These are phyloP conservation scores for Helicostylum pulchrum DNA, from an alignment of 192 early-diverging fungal genomes.

Conservation along the genomic window DNA sequence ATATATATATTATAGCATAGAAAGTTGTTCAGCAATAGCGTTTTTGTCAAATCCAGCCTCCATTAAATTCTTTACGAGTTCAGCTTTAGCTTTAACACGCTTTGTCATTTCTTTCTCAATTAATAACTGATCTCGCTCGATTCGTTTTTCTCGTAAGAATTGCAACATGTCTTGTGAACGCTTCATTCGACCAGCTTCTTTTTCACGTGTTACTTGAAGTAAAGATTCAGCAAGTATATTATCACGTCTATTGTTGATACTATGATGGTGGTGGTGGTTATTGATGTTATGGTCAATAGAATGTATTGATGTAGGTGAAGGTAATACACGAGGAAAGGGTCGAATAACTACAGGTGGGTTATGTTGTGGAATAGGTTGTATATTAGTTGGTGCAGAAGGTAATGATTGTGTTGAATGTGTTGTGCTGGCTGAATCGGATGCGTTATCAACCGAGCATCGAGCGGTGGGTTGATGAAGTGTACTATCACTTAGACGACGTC, in stretches of 20 bases:
- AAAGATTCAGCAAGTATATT: conserved; percentile 23
- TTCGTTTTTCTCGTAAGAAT: conserved; percentile 28
- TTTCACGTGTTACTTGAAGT: conserved; percentile 29
- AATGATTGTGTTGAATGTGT: conserved; percentile 10
- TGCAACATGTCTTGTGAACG: conserved; percentile 33
- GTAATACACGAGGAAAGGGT: conserved; percentile 20
- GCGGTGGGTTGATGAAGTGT: neutral
- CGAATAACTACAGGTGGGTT: conserved; percentile 18
- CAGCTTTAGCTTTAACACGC: conserved; percentile 30
- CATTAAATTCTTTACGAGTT: conserved; percentile 28
- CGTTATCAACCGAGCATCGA: neutral
- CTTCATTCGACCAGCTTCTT: conserved; percentile 32
- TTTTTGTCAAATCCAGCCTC: conserved; percentile 31
- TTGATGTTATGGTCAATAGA: neutral
- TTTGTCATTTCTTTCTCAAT: conserved; percentile 30
- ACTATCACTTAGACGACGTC: conserved; percentile 10
- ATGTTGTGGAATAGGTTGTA: conserved; percentile 5
- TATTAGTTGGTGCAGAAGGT: conserved; percentile 1
- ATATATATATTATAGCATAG: conserved; percentile 3
- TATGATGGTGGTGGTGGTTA: neutral
- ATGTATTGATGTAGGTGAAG: neutral
- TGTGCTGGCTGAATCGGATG: conserved; percentile 7
- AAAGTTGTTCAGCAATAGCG: conserved; percentile 27
- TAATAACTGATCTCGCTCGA: conserved; percentile 24
- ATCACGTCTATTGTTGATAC: conserved; percentile 1